Percentiles rank a stretch among this genome's conserved stretches.
Evolutionary conservation across 176 grass and related monocot genomes (phyloP).

Genomic region (Hyparrhenia diplandra): DNA sequence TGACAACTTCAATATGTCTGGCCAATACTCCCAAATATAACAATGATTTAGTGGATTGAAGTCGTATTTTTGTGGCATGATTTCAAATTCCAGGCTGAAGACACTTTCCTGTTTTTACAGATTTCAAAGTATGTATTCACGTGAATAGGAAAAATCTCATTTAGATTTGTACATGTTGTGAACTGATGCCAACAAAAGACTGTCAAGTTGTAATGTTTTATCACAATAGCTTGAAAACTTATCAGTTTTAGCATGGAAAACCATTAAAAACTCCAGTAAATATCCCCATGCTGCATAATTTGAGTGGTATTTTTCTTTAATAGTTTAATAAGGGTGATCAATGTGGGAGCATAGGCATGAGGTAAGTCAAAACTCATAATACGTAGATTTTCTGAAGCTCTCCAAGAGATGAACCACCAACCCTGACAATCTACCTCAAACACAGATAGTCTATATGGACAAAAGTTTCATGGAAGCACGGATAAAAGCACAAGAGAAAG

Average conservation of each 20-base stretch:
- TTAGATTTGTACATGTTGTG: not conserved
- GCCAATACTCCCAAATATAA: not conserved
- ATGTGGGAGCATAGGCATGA: not conserved
- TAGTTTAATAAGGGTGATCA: not conserved
- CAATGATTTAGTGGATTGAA: not conserved
- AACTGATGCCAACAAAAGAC: not conserved
- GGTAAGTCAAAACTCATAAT: not conserved
- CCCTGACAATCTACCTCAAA: not conserved
- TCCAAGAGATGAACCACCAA: not conserved
- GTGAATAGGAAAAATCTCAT: not conserved
- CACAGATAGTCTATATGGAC: not conserved
- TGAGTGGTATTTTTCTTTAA: not conserved
- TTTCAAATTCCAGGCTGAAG: not conserved
- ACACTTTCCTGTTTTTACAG: not conserved
- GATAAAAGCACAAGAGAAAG: not conserved
- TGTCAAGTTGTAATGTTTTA: not conserved
- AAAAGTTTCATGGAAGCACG: not conserved
- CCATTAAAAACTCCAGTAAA: not conserved
- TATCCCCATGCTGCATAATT: not conserved
- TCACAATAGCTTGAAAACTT: not conserved
- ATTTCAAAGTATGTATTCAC: not conserved
- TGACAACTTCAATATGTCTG: not conserved
- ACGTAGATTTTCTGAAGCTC: not conserved
- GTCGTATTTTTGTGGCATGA: not conserved
- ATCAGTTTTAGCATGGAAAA: slow-evolving; percentile 1